Percentiles rank a stretch among this genome's conserved stretches.
These are phyloP conservation scores for Tarenaya hassleriana DNA, from an alignment of 345 rosid species.

Conservation along the genomic window DNA sequence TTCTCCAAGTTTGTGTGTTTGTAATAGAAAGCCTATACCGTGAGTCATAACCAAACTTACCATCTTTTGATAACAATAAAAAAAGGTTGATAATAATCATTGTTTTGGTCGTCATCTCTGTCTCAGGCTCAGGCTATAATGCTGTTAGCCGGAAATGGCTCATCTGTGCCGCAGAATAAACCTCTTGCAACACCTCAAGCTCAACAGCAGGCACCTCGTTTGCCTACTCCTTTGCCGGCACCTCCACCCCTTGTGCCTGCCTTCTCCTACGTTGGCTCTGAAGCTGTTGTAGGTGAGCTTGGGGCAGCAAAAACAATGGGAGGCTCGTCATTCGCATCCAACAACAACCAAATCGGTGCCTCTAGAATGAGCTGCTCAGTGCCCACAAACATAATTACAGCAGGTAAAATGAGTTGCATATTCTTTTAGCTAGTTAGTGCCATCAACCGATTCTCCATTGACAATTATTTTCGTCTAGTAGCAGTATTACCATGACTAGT, in stretches of 20 bases:
- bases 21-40: too few species aligned
- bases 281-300: constrained; percentile 33
- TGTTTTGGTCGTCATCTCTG: constrained; percentile 22
- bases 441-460: background rate
- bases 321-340: constrained; percentile 29
- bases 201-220: constrained; percentile 29
- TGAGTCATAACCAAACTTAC: background rate
- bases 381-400: constrained; percentile 30
- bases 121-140: constrained; percentile 72
- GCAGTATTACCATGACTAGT: background rate
- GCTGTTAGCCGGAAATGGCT: constrained; percentile 66
- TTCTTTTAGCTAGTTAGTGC: background rate
- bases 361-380: constrained; percentile 30
- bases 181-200: constrained; percentile 30
- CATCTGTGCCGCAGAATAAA: constrained; percentile 30
- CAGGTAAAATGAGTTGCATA: constrained; percentile 33
- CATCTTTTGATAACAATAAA: background rate
- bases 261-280: constrained; percentile 32
- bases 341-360: constrained; percentile 27
- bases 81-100: background rate
- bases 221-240: constrained; percentile 33
- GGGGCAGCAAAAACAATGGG: constrained; percentile 22
- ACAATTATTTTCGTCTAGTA: too few species aligned
- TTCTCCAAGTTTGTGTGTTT: too few species aligned
- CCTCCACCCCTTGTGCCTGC: constrained; percentile 42